These are phyloP conservation scores for Echites panduratus DNA, from an alignment of 257 asterid species.

Conservation along the genomic window DNA sequence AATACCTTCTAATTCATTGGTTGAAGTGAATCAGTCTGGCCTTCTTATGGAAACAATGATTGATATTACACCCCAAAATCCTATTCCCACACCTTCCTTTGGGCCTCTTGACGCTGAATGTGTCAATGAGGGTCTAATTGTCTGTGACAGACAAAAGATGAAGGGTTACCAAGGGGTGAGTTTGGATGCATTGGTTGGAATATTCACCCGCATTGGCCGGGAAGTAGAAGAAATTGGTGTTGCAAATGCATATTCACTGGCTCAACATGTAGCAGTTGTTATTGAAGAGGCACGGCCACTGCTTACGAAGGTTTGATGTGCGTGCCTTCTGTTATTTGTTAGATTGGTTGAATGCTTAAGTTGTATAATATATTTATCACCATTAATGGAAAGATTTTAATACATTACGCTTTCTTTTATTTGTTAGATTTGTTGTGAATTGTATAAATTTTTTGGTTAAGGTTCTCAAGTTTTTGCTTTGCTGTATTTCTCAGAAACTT, in stretches of 20 bases:
- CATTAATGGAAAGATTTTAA: conserved; percentile 1
- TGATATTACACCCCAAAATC: conserved; percentile 86
- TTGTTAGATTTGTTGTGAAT: conserved; percentile 6
- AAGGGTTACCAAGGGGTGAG: conserved; percentile 92
- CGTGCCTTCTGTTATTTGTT: conserved; percentile 15
- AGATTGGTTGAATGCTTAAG: background rate
- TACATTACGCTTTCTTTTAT: conserved; percentile 5
- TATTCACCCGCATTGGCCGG: conserved; percentile 93
- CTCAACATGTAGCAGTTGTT: conserved; percentile 65
- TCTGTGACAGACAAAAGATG: conserved; percentile 84
- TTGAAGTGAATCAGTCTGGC: conserved; percentile 97
- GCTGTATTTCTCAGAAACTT: background rate
- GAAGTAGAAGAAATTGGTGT: conserved; percentile 86
- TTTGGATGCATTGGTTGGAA: conserved; percentile 93
- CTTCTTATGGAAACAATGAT: conserved; percentile 98
- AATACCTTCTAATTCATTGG: conserved; percentile 82
- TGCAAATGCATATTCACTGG: conserved; percentile 61
- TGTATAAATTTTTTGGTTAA: background rate
- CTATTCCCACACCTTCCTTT: conserved; percentile 68
- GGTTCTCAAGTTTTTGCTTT: background rate
- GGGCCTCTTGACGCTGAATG: conserved; percentile 86
- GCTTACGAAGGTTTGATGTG: conserved; percentile 71
- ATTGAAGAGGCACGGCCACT: conserved; percentile 84
- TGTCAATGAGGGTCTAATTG: conserved; percentile 73
- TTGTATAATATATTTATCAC: background rate